phyloP scores from a whole-genome alignment of 2,329 filamentous ascomycete species.

The Cladosporium sphaerospermum region DNA sequence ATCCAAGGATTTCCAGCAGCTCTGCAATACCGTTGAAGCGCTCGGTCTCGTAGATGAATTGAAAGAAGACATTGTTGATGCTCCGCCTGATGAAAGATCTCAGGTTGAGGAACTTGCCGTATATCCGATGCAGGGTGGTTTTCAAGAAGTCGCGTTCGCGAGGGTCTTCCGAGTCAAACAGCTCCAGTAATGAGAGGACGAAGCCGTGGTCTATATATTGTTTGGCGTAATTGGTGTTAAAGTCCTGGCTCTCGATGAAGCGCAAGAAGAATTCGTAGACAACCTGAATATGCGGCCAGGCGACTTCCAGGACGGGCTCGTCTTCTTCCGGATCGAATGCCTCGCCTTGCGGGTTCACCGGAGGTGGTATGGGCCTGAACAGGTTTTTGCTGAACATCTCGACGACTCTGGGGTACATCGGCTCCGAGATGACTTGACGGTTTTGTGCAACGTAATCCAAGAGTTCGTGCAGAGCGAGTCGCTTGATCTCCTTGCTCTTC shows the following conservation, averaged over 20 bases:
- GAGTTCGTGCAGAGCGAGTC: constrained; percentile 88
- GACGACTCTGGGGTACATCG: constrained; percentile 97
- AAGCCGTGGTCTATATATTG: constrained; percentile 98
- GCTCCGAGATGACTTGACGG: constrained; percentile 94
- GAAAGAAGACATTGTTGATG: constrained; percentile 99
- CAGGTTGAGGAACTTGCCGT: constrained; percentile 97
- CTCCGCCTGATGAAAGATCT: constrained; percentile 95
- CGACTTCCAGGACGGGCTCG: constrained; percentile 93
- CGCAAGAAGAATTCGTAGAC: constrained; percentile 99
- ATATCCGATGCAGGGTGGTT: constrained; percentile 95
- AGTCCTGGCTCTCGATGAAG: constrained; percentile 98
- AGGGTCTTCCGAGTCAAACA: constrained; percentile 97
- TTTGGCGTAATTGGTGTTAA: constrained; percentile 99
- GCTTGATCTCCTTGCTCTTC: constrained; percentile 99
- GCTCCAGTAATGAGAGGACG: constrained; percentile 86
- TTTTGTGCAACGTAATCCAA: constrained; percentile 99
- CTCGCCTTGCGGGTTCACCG: constrained; percentile 95
- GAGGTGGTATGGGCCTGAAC: constrained; percentile 92
- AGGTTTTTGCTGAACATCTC: constrained; percentile 99
- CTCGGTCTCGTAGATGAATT: constrained; percentile 98
- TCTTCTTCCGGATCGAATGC: constrained; percentile 98
- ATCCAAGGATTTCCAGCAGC: constrained; percentile 90
- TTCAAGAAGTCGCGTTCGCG: constrained; percentile 96
- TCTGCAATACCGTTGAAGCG: constrained; percentile 98
- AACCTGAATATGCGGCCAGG: constrained; percentile 98